Evolutionary conservation across 257 asterid genomes (phyloP).

Genomic region (Ligustrum vulgare): DNA sequence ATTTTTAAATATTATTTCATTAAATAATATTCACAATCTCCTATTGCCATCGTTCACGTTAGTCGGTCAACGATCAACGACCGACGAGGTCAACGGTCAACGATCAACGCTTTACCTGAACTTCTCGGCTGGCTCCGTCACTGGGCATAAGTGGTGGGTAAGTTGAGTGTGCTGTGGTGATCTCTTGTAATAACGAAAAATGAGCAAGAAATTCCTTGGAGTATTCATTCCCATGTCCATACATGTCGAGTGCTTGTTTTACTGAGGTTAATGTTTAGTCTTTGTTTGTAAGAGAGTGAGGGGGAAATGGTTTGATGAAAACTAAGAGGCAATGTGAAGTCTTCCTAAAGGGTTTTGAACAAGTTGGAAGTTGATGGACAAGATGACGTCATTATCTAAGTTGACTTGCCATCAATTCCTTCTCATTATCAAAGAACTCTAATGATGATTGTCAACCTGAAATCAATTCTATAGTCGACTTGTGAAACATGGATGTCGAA

Average conservation of each 20-base stretch:
- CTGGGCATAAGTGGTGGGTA: constrained; percentile 33
- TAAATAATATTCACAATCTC: too few species aligned
- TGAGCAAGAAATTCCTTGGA: constrained; percentile 37
- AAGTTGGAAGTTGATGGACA: constrained; percentile 61
- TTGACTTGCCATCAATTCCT: constrained; percentile 44
- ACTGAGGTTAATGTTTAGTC: constrained; percentile 11
- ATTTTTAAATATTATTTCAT: too few species aligned
- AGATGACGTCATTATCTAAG: constrained; percentile 55
- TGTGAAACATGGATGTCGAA: too few species aligned
- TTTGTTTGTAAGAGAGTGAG: constrained; percentile 6
- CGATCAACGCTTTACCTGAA: too few species aligned
- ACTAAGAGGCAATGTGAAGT: constrained; percentile 22
- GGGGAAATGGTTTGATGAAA: constrained; percentile 12
- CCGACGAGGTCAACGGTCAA: too few species aligned
- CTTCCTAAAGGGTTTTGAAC: constrained; percentile 56
- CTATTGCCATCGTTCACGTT: too few species aligned
- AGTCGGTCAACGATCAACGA: too few species aligned
- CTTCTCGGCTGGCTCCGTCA: too few species aligned
- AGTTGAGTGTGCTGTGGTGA: constrained; percentile 11
- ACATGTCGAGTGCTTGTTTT: constrained; percentile 41
- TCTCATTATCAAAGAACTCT: neutral
- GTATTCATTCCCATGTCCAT: constrained; percentile 39
- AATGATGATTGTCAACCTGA: too few species aligned
- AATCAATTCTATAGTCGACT: too few species aligned
- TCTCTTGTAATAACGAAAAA: constrained; percentile 25